Conservation (phyloP, 129 eudicot species). For the Erigeron canadensis region DNA sequence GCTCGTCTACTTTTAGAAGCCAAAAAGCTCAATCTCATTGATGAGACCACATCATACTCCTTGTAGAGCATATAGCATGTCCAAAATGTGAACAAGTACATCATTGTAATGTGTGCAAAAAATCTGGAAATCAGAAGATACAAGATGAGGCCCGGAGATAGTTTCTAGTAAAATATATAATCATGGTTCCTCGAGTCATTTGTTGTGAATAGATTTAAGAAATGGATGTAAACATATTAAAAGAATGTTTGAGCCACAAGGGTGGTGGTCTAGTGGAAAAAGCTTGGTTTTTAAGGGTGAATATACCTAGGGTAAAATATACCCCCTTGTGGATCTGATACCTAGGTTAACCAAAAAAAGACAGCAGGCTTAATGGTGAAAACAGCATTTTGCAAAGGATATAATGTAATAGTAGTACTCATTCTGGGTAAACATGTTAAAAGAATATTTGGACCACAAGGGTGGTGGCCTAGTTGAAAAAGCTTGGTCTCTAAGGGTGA, state of each 20-base stretch:
- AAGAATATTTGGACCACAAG: too few species aligned
- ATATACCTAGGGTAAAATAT: too few species aligned
- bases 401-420: too few species aligned
- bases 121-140: constrained; percentile 40
- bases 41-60: constrained; percentile 48
- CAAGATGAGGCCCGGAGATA: constrained; percentile 12
- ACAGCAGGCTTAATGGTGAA: background rate
- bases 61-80: constrained; percentile 46
- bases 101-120: constrained; percentile 49
- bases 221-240: too few species aligned
- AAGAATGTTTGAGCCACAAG: too few species aligned
- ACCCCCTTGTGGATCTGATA: too few species aligned
- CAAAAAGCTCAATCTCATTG: constrained; percentile 55
- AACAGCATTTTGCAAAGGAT: too few species aligned
- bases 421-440: too few species aligned
- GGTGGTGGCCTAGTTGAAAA: too few species aligned
- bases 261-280: too few species aligned
- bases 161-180: constrained; percentile 1
- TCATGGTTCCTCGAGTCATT: background rate
- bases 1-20: constrained; percentile 58
- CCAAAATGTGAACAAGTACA: constrained; percentile 57
- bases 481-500: too few species aligned
- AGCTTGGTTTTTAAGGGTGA: too few species aligned
- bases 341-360: background rate
- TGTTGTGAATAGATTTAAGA: background rate